phyloP scores from a whole-genome alignment of 176 grass and related monocot genomes.

The Stipa capillata region DNA sequence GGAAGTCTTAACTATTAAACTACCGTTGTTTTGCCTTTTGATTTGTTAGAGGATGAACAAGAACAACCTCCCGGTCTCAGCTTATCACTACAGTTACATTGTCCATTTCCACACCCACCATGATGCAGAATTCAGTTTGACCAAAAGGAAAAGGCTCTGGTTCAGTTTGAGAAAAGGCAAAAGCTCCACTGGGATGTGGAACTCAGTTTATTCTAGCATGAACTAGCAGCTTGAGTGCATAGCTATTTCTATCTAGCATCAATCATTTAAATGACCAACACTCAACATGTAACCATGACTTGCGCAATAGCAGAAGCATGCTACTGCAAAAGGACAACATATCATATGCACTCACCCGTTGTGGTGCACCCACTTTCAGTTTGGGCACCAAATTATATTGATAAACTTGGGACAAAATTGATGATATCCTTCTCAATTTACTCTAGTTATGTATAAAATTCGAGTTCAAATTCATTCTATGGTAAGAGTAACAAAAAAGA shows the following conservation, averaged over 20 bases:
- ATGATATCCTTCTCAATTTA: neutral
- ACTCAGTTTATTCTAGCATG: neutral
- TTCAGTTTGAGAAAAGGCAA: neutral
- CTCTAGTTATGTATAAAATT: neutral
- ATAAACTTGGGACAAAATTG: neutral
- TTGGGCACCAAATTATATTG: neutral
- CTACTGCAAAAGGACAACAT: neutral
- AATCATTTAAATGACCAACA: neutral
- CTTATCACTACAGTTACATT: too few relatives aligned
- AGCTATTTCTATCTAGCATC: neutral
- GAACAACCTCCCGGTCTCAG: too few relatives aligned
- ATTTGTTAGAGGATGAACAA: too few relatives aligned
- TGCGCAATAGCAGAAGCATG: slow-evolving; percentile 9
- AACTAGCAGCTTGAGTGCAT: neutral
- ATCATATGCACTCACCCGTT: neutral
- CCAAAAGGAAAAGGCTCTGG: too few relatives aligned
- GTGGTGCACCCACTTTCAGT: neutral
- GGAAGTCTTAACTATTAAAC: too few relatives aligned
- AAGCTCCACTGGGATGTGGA: neutral
- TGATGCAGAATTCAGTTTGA: too few relatives aligned
- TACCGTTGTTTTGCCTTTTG: too few relatives aligned
- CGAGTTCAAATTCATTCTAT: neutral
- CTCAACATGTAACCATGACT: neutral
- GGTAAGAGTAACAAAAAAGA: neutral
- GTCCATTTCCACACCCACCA: too few relatives aligned